phyloP scores from a whole-genome alignment of 345 rosid genomes.

The Eucalyptus pumila region DNA sequence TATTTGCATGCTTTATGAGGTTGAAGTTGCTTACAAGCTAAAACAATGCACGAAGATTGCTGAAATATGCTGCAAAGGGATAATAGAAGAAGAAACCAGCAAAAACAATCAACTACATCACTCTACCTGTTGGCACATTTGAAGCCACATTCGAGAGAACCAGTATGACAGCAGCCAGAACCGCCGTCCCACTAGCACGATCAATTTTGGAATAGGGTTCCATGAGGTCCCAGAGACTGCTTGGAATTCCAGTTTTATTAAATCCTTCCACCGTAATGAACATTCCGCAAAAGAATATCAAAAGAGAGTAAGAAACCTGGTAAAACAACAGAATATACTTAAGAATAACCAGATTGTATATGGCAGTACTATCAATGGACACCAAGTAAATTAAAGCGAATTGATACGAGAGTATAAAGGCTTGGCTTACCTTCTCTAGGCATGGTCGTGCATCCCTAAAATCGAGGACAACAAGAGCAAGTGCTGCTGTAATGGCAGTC shows the following conservation, averaged over 20 bases:
- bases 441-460: constrained; percentile 74
- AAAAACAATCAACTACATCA: not conserved
- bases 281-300: constrained; percentile 87
- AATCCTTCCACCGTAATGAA: constrained; percentile 78
- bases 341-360: not conserved
- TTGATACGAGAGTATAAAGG: not conserved
- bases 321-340: not conserved
- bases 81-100: not conserved
- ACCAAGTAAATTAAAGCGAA: not conserved
- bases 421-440: constrained; percentile 53
- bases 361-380: not conserved
- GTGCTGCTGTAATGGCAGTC: constrained; percentile 79
- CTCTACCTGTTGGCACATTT: constrained; percentile 18
- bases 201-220: constrained; percentile 56
- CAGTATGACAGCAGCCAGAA: constrained; percentile 14
- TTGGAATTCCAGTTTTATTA: constrained; percentile 79
- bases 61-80: not conserved
- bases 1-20: not conserved
- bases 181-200: constrained; percentile 22
- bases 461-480: constrained; percentile 77
- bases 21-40: not conserved
- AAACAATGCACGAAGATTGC: not conserved
- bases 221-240: constrained; percentile 58
- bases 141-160: constrained; percentile 15
- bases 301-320: constrained; percentile 75